Percentiles rank a stretch among this genome's conserved stretches.
Conservation (phyloP, 1,139 yeast genomes). For the Candida freyschussii region DNA sequence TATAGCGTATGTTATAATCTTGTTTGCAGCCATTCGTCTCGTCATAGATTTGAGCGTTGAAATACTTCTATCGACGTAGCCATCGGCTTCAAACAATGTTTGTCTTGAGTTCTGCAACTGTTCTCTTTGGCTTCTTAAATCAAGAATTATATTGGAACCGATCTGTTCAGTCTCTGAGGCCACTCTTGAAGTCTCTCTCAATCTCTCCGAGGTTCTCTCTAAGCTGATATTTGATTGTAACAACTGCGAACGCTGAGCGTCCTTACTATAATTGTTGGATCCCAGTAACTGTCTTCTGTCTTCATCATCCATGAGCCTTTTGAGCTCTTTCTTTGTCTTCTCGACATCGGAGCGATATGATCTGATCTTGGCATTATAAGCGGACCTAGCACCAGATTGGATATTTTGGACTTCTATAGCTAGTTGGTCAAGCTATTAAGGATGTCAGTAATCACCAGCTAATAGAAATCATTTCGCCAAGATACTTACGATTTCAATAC, state of each 20-base stretch:
- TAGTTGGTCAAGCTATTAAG: conserved; percentile 59
- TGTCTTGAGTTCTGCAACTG: conserved; percentile 82
- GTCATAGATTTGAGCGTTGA: conserved; percentile 90
- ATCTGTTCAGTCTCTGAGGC: conserved; percentile 91
- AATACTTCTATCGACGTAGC: conserved; percentile 85
- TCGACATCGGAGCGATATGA: conserved; percentile 62
- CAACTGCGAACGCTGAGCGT: conserved; percentile 77
- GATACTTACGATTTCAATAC: conserved; percentile 52
- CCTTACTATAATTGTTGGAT: conserved; percentile 40
- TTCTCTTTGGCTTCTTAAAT: conserved; percentile 88
- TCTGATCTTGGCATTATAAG: conserved; percentile 67
- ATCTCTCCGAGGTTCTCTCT: conserved; percentile 77
- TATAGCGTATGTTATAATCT: conserved; percentile 90
- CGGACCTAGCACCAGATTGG: conserved; percentile 64
- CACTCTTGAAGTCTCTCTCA: conserved; percentile 81
- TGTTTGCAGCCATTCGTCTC: conserved; percentile 90
- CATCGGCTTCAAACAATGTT: conserved; percentile 84
- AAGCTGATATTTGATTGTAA: conserved; percentile 75
- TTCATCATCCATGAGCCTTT: conserved; percentile 50
- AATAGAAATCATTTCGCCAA: conserved; percentile 1
- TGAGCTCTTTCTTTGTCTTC: conserved; percentile 48
- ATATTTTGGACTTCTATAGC: conserved; percentile 74
- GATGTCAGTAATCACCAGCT: conserved; percentile 8
- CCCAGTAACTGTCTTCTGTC: conserved; percentile 66
- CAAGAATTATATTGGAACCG: conserved; percentile 88